Evolutionary conservation across 148 eudicot species (phyloP).

Genomic region (Limonium bicolor): DNA sequence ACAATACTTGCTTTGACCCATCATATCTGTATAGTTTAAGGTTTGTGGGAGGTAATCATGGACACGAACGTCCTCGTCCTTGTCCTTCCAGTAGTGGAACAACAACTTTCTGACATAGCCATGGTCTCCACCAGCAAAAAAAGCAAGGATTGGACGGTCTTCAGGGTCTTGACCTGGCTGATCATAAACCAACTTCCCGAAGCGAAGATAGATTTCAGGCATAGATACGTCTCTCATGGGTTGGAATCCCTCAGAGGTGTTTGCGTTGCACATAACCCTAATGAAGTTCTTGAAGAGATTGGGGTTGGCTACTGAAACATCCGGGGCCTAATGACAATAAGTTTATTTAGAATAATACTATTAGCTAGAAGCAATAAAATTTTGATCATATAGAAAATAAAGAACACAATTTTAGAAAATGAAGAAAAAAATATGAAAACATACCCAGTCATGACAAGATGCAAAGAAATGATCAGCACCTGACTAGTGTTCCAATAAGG

Average conservation of each 20-base stretch:
- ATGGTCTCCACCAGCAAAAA: constrained; percentile 28
- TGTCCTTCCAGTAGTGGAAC: constrained; percentile 16
- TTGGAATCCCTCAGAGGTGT: constrained; percentile 22
- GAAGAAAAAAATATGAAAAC: background rate
- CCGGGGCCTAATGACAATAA: constrained; percentile 19
- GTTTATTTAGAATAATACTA: background rate
- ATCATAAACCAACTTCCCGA: constrained; percentile 3
- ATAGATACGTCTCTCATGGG: constrained; percentile 23
- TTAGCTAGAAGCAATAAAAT: background rate
- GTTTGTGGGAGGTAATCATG: constrained; percentile 2
- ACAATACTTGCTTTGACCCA: constrained; percentile 4
- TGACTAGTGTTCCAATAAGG: constrained; percentile 28
- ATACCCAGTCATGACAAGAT: constrained; percentile 47
- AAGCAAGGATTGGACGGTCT: constrained; percentile 19
- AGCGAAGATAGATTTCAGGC: constrained; percentile 17
- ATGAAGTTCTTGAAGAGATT: constrained; percentile 15
- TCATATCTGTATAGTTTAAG: background rate
- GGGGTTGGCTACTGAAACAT: constrained; percentile 8
- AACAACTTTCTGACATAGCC: constrained; percentile 16
- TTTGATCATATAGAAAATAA: background rate
- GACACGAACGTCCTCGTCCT: constrained; percentile 2
- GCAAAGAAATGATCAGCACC: constrained; percentile 41
- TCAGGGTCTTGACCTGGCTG: constrained; percentile 1
- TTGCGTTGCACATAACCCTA: constrained; percentile 32
- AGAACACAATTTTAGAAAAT: background rate